Conservation (phyloP, 1,284 basidiomycete species). For the Phellinidium pouzarii region DNA sequence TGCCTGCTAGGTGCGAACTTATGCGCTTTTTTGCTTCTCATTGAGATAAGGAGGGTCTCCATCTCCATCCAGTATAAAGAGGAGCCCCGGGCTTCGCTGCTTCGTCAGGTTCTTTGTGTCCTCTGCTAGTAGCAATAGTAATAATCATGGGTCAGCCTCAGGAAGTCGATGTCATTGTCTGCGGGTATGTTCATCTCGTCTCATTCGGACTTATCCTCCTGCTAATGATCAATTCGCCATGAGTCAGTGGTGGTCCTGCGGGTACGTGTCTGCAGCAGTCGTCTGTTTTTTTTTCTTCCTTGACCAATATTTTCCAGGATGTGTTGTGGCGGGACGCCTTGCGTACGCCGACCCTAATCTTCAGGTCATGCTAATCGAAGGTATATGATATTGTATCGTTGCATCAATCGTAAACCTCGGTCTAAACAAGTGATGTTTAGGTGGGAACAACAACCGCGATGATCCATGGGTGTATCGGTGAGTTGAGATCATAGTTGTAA, state of each 20-base stretch:
- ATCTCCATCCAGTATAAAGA: neutral
- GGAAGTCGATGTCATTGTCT: conserved; percentile 69
- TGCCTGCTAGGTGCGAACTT: neutral
- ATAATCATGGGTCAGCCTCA: conserved; percentile 46
- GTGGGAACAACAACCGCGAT: conserved; percentile 63
- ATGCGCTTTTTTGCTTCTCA: neutral
- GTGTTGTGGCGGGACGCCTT: conserved; percentile 60
- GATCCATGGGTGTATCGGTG: conserved; percentile 67
- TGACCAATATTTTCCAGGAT: conserved; percentile 33
- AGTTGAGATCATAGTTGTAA: conserved; percentile 4
- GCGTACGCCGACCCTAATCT: conserved; percentile 66
- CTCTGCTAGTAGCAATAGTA: conserved; percentile 6
- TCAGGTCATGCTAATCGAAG: conserved; percentile 71
- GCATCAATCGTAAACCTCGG: neutral
- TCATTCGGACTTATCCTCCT: neutral
- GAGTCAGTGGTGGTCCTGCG: neutral
- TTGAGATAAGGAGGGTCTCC: conserved; percentile 9
- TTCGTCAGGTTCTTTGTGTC: neutral
- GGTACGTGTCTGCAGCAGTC: neutral
- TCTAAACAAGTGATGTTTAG: conserved; percentile 28
- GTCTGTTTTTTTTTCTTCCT: neutral
- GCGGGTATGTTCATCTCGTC: conserved; percentile 31
- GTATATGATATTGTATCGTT: conserved; percentile 26
- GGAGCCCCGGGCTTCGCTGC: neutral
- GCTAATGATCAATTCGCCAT: neutral